Conservation (phyloP, 1,284 basidiomycete species). For the Cryptococcus neoformans region DNA sequence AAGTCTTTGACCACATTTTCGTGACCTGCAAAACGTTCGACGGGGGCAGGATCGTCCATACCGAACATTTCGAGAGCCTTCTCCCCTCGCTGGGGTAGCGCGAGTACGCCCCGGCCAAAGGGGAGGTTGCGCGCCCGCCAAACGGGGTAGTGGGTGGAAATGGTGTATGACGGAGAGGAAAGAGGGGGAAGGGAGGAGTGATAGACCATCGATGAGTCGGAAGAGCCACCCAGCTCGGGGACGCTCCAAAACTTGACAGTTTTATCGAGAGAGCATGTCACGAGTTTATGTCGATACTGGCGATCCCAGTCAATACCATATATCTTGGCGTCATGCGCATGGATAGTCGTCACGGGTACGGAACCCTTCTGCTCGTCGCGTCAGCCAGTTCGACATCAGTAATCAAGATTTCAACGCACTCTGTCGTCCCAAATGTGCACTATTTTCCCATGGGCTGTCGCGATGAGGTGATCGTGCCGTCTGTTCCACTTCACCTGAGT, state of each 20-base stretch:
- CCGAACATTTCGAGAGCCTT: constrained; percentile 82
- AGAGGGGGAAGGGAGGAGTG: constrained; percentile 24
- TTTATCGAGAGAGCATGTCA: constrained; percentile 89
- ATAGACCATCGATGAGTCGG: constrained; percentile 18
- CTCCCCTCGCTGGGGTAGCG: constrained; percentile 84
- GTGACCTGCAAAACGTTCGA: constrained; percentile 82
- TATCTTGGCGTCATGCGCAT: constrained; percentile 81
- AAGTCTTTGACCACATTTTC: constrained; percentile 96
- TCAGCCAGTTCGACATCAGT: background rate
- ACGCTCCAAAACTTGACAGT: constrained; percentile 82
- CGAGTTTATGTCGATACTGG: constrained; percentile 65
- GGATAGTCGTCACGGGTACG: constrained; percentile 69
- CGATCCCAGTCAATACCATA: constrained; percentile 96
- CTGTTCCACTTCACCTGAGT: constrained; percentile 97
- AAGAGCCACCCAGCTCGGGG: constrained; percentile 23
- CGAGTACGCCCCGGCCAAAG: constrained; percentile 86
- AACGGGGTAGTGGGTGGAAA: constrained; percentile 80
- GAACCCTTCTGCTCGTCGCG: constrained; percentile 69
- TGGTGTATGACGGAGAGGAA: constrained; percentile 57
- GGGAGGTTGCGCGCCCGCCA: constrained; percentile 92
- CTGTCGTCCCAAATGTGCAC: constrained; percentile 53
- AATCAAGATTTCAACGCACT: constrained; percentile 10
- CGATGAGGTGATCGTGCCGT: constrained; percentile 75
- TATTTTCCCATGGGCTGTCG: constrained; percentile 78
- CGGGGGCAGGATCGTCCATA: constrained; percentile 38